phyloP scores from a whole-genome alignment of 768 basidiomycete genomes.

The Amanita pseudoporphyria region DNA sequence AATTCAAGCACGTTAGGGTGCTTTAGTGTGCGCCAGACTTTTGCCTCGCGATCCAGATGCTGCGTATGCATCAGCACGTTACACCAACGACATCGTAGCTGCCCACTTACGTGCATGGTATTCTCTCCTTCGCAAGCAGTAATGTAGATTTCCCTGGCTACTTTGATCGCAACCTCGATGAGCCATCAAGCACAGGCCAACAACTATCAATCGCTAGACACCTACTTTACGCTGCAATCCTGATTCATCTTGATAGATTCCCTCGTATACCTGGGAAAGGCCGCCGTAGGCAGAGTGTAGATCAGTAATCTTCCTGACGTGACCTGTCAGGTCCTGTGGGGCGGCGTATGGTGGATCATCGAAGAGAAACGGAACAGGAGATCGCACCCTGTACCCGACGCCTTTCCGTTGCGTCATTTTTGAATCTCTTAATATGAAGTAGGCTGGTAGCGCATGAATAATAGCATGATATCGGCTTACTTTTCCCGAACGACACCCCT shows the following conservation, averaged over 20 bases:
- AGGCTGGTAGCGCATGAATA: too few species aligned
- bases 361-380: not conserved
- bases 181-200: constrained; percentile 1
- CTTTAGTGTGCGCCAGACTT: constrained; percentile 47
- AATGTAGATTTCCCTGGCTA: constrained; percentile 30
- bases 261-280: constrained; percentile 57
- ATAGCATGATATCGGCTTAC: too few species aligned
- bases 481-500: too few species aligned
- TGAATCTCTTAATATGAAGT: too few species aligned
- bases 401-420: too few species aligned
- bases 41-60: constrained; percentile 48
- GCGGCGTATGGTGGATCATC: constrained; percentile 22
- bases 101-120: constrained; percentile 37
- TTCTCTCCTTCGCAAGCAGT: constrained; percentile 35
- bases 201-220: not conserved
- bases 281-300: constrained; percentile 42
- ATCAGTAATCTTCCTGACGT: constrained; percentile 36
- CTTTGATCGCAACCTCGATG: constrained; percentile 48
- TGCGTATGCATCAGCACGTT: constrained; percentile 13
- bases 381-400: constrained; percentile 33
- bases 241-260: constrained; percentile 38
- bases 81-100: not conserved
- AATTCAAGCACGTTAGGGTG: constrained; percentile 47
- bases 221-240: constrained; percentile 28
- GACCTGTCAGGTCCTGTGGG: constrained; percentile 47